Percentiles rank a stretch among this genome's conserved stretches.
Conservation (phyloP, 73 alveolate species). For the Breviolum minutum region DNA sequence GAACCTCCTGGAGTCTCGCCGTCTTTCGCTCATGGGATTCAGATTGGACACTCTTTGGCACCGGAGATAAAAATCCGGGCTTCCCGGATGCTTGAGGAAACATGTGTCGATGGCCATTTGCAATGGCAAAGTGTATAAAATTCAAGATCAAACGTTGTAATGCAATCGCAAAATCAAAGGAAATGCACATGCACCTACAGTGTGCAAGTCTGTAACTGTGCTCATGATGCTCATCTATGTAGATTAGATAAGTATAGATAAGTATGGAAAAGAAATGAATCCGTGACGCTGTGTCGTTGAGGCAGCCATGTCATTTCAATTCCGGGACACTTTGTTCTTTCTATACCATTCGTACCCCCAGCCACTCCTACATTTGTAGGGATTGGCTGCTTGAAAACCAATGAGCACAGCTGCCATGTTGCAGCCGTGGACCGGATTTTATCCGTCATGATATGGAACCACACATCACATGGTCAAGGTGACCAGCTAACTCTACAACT, state of each 20-base stretch:
- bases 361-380: not conserved
- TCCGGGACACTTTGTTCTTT: not conserved
- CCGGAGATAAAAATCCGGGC: too few relatives aligned
- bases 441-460: slow-evolving; percentile 36
- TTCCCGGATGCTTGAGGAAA: too few relatives aligned
- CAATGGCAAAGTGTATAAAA: too few relatives aligned
- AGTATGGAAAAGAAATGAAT: too few relatives aligned
- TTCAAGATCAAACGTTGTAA: too few relatives aligned
- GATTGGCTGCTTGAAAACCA: not conserved
- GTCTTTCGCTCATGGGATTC: not conserved
- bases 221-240: not conserved
- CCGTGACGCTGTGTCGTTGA: too few relatives aligned
- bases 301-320: not conserved
- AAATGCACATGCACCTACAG: not conserved
- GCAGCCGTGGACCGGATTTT: not conserved
- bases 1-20: not conserved
- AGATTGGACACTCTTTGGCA: too few relatives aligned
- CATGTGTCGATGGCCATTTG: too few relatives aligned
- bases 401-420: not conserved
- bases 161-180: not conserved
- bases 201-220: not conserved
- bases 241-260: too few relatives aligned
- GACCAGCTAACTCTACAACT: slow-evolving; percentile 22
- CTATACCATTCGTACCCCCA: not conserved
- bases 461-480: slow-evolving; percentile 73